A percentile compares a stretch with the other conserved stretches of the same genome.
Evolutionary conservation across 2,329 filamentous ascomycete species (phyloP).

Genomic region (Alternaria longipes): DNA sequence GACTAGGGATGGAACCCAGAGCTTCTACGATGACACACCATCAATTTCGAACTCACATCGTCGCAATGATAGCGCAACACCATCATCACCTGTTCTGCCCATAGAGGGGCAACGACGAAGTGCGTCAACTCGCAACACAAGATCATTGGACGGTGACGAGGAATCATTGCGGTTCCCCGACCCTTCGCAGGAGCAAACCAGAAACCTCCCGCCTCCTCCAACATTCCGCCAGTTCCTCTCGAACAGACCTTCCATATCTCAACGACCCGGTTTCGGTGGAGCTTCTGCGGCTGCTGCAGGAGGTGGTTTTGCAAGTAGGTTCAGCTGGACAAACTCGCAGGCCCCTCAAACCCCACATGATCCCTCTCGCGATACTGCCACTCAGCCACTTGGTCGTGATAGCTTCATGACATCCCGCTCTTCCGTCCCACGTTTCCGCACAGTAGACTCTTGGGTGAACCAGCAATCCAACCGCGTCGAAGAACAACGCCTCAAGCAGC

Average conservation of each 20-base stretch:
- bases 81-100: conserved; percentile 45
- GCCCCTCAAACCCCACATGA: conserved; percentile 52
- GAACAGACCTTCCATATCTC: conserved; percentile 47
- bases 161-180: conserved; percentile 37
- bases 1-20: conserved; percentile 22
- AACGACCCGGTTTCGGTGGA: conserved; percentile 36
- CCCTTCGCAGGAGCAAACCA: conserved; percentile 25
- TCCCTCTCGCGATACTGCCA: conserved; percentile 37
- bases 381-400: conserved; percentile 40
- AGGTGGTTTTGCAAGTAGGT: conserved; percentile 42
- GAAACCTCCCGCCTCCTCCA: conserved; percentile 42
- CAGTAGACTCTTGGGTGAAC: conserved; percentile 54
- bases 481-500: conserved; percentile 47
- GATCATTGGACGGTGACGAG: conserved; percentile 35
- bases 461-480: conserved; percentile 51
- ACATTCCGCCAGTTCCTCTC: conserved; percentile 52
- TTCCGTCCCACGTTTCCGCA: conserved; percentile 52
- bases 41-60: conserved; percentile 39
- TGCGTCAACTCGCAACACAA: conserved; percentile 44
- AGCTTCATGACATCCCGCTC: conserved; percentile 49
- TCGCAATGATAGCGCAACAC: conserved; percentile 42
- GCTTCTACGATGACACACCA: conserved; percentile 40
- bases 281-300: conserved; percentile 13
- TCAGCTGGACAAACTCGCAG: conserved; percentile 54
- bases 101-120: conserved; percentile 38